Conservation (phyloP, 441 rosid species). For the Codiaeum variegatum region DNA sequence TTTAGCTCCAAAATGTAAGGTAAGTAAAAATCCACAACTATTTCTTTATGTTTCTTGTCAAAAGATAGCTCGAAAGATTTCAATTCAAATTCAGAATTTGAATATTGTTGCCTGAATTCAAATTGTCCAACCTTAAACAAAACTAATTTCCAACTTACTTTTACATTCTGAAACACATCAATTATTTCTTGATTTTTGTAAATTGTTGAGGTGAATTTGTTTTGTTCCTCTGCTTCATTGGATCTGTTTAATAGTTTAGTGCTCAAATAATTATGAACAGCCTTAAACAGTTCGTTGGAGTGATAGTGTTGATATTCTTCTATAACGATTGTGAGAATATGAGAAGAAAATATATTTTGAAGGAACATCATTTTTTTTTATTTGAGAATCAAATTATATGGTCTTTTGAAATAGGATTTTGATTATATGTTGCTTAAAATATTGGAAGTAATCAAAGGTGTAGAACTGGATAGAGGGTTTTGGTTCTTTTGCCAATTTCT, state of each 20-base stretch:
- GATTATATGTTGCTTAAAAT: not conserved
- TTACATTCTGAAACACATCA: not conserved
- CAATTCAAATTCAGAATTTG: not conserved
- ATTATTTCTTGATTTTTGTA: not conserved
- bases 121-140: not conserved
- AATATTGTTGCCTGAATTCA: not conserved
- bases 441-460: not conserved
- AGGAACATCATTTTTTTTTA: not conserved
- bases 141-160: constrained; percentile 11
- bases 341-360: not conserved
- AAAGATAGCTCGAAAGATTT: constrained; percentile 4
- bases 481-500: not conserved
- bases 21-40: not conserved
- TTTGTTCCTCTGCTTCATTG: not conserved
- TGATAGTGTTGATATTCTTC: not conserved
- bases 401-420: not conserved
- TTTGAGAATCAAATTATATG: not conserved
- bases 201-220: not conserved
- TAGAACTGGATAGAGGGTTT: not conserved
- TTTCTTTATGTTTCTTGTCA: constrained; percentile 4
- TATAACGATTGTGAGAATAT: not conserved
- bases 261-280: not conserved
- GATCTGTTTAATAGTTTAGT: not conserved
- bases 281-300: constrained; percentile 5
- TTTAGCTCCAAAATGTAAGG: not conserved